A percentile compares a stretch with the other conserved stretches of the same genome.
Conservation (phyloP, 2,329 filamentous ascomycete genomes). For the Aspergillus versicolor region DNA sequence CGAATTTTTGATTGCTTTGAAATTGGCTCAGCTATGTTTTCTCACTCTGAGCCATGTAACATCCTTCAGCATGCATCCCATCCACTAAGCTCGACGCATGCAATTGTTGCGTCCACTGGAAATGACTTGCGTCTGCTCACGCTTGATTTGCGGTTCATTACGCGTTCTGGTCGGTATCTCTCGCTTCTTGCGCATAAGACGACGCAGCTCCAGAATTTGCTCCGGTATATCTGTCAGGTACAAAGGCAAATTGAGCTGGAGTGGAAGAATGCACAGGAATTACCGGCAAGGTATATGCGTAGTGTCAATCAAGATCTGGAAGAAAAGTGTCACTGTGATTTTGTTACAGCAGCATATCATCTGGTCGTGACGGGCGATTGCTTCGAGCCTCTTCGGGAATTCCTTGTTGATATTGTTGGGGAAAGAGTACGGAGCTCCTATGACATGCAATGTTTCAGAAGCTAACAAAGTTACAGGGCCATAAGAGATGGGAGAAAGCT, state of each 20-base stretch:
- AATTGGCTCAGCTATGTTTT: constrained; percentile 60
- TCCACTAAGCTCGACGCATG: constrained; percentile 71
- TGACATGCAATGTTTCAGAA: background rate
- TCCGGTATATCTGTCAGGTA: constrained; percentile 80
- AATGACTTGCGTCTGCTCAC: constrained; percentile 63
- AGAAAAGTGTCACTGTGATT: constrained; percentile 61
- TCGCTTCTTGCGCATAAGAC: constrained; percentile 83
- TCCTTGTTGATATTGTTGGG: constrained; percentile 79
- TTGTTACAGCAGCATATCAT: constrained; percentile 78
- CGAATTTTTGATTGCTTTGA: constrained; percentile 84
- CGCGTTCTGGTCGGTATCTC: constrained; percentile 71
- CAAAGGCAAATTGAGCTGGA: constrained; percentile 76
- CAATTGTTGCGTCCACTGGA: constrained; percentile 55
- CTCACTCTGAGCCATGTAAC: constrained; percentile 36
- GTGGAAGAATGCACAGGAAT: constrained; percentile 77
- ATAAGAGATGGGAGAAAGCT: constrained; percentile 93
- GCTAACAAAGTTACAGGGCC: constrained; percentile 57
- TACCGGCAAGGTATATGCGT: constrained; percentile 74
- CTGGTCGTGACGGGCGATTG: constrained; percentile 81
- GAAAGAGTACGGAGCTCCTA: constrained; percentile 62
- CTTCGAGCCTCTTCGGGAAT: constrained; percentile 73
- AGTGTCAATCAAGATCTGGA: constrained; percentile 74
- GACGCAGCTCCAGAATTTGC: constrained; percentile 80
- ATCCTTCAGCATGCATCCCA: constrained; percentile 67
- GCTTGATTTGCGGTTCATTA: constrained; percentile 80